Conservation (phyloP, 2,329 filamentous ascomycete genomes). For the Bipolaris sorokiniana region DNA sequence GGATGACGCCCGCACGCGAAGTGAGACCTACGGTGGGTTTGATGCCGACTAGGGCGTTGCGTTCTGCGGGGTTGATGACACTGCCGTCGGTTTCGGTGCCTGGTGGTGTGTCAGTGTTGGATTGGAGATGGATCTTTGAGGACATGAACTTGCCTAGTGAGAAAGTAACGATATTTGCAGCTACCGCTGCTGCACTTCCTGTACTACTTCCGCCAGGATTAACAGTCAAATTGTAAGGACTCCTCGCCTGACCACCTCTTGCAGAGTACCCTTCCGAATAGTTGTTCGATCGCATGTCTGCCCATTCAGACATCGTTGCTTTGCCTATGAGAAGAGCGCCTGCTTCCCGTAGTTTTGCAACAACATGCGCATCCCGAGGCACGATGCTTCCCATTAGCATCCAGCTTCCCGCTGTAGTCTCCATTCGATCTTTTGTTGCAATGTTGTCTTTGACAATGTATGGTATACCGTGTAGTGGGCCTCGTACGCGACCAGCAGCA, state of each 20-base stretch:
- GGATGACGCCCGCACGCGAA: slow-evolving; percentile 64
- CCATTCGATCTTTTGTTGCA: slow-evolving; percentile 68
- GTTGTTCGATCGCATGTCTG: slow-evolving; percentile 50
- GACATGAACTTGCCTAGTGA: slow-evolving; percentile 60
- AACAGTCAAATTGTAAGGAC: slow-evolving; percentile 70
- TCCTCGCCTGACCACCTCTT: slow-evolving; percentile 40
- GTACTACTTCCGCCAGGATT: slow-evolving; percentile 72
- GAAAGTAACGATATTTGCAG: slow-evolving; percentile 67
- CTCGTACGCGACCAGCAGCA: slow-evolving; percentile 60
- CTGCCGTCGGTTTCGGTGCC: slow-evolving; percentile 72
- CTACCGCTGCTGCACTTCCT: slow-evolving; percentile 69
- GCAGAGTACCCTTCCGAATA: slow-evolving; percentile 45
- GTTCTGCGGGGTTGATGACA: slow-evolving; percentile 72
- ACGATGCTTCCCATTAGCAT: slow-evolving; percentile 69
- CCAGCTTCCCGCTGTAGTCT: slow-evolving; percentile 75
- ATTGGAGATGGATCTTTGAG: neutral
- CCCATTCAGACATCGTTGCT: slow-evolving; percentile 75
- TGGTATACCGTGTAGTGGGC: slow-evolving; percentile 75
- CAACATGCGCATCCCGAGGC: slow-evolving; percentile 71
- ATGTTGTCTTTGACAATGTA: slow-evolving; percentile 72
- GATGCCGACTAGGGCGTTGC: slow-evolving; percentile 73
- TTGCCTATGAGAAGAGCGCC: slow-evolving; percentile 73
- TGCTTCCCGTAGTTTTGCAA: slow-evolving; percentile 65
- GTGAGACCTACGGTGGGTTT: slow-evolving; percentile 78
- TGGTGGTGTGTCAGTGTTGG: neutral